phyloP scores from a whole-genome alignment of 331 rosid species.

The Saraca asoca region DNA sequence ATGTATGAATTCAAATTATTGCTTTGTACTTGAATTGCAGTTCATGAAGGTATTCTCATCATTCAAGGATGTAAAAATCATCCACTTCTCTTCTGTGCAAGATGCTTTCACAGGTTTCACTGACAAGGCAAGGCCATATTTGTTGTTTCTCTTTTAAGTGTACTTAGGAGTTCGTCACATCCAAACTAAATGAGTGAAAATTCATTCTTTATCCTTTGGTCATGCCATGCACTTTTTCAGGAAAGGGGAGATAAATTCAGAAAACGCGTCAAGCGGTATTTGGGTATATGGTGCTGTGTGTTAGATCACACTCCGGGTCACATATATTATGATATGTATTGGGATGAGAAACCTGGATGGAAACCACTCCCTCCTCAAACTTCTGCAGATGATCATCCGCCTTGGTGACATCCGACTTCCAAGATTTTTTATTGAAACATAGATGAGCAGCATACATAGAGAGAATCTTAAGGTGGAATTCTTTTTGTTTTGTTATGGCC shows the following conservation, averaged over 20 bases:
- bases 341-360: slow-evolving; percentile 98
- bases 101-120: slow-evolving; percentile 73
- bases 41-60: slow-evolving; percentile 64
- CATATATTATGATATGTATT: slow-evolving; percentile 90
- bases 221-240: slow-evolving; percentile 46
- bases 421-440: slow-evolving; percentile 21
- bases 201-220: background rate
- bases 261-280: slow-evolving; percentile 71
- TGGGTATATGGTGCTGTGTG: slow-evolving; percentile 98
- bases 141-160: background rate
- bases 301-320: slow-evolving; percentile 72
- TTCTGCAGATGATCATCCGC: slow-evolving; percentile 84
- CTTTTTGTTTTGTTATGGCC: slow-evolving; percentile 26
- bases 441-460: slow-evolving; percentile 2
- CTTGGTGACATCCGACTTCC: slow-evolving; percentile 50
- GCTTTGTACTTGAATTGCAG: slow-evolving; percentile 48
- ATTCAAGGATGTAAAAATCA: slow-evolving; percentile 82
- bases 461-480: slow-evolving; percentile 14
- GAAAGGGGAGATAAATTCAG: slow-evolving; percentile 68
- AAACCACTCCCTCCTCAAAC: slow-evolving; percentile 83
- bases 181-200: slow-evolving; percentile 14
- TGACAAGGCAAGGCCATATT: slow-evolving; percentile 58
- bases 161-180: background rate
- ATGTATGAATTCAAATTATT: no score
- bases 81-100: slow-evolving; percentile 91